Percentiles rank a stretch among this genome's conserved stretches.
Evolutionary conservation across 164 flowering plant species (phyloP).

Genomic region (Annona cherimola): DNA sequence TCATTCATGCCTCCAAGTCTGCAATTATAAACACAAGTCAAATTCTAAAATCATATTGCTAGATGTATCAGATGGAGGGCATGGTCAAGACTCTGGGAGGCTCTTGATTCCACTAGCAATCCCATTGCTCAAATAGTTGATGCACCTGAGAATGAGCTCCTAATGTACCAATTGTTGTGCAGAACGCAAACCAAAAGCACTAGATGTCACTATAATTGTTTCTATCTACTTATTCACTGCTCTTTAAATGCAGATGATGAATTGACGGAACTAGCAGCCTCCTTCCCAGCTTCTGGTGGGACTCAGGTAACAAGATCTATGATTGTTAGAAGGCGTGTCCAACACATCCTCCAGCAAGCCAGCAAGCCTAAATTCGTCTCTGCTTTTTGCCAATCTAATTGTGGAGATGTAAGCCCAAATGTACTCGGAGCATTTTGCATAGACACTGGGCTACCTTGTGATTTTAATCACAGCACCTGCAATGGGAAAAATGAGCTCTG

Average conservation of each 20-base stretch:
- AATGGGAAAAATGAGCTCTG: constrained; percentile 92
- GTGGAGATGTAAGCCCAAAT: constrained; percentile 99
- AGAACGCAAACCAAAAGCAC: background rate
- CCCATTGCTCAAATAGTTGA: background rate
- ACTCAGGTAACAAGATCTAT: constrained; percentile 49
- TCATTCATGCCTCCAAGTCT: background rate
- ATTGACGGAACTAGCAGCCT: constrained; percentile 74
- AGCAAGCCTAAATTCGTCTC: constrained; percentile 76
- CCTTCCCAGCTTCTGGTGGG: constrained; percentile 67
- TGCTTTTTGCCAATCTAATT: constrained; percentile 95
- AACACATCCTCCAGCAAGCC: constrained; percentile 54
- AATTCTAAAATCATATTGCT: background rate
- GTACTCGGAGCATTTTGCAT: constrained; percentile 90
- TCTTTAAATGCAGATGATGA: constrained; percentile 51
- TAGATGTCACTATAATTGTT: no score
- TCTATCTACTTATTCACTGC: background rate
- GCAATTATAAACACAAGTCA: background rate
- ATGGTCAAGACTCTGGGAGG: background rate
- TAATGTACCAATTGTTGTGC: background rate
- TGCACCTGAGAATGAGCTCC: background rate
- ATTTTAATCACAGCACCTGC: constrained; percentile 98
- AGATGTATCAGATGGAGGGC: background rate
- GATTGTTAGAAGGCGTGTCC: constrained; percentile 70
- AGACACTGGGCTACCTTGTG: constrained; percentile 95
- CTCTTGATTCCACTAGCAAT: background rate